These are phyloP conservation scores for Ziziphus jujuba DNA, from an alignment of 306 rosid genomes.

Conservation along the genomic window DNA sequence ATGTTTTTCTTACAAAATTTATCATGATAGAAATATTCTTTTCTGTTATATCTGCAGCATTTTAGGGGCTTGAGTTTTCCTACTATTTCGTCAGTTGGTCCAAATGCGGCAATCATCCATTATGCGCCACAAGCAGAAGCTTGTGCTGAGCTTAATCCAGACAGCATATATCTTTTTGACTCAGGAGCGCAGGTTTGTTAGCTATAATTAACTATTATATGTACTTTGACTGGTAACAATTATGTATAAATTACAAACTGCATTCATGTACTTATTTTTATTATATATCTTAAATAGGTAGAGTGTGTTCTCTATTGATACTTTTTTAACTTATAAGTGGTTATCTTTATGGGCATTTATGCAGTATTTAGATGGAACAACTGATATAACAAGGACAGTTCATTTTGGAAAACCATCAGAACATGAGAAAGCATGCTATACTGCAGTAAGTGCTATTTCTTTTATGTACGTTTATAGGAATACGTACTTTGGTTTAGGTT, in stretches of 20 bases:
- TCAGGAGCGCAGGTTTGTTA: conserved; percentile 96
- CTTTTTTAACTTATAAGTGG: conserved; percentile 1
- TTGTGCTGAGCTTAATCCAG: conserved; percentile 89
- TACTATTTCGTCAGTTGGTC: conserved; percentile 92
- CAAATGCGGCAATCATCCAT: conserved; percentile 98
- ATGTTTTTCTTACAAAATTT: neutral
- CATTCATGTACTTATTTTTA: conserved; percentile 1
- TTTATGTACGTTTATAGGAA: conserved; percentile 6
- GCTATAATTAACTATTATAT: conserved; percentile 14
- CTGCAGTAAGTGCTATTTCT: conserved; percentile 66
- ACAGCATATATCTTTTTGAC: conserved; percentile 86
- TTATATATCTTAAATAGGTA: conserved; percentile 15
- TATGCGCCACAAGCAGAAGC: conserved; percentile 73
- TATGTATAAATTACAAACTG: conserved; percentile 4
- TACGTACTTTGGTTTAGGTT: neutral
- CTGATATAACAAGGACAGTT: conserved; percentile 93
- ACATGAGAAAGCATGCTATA: conserved; percentile 86
- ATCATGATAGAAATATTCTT: conserved; percentile 5
- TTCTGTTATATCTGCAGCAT: conserved; percentile 49
- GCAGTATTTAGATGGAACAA: conserved; percentile 96
- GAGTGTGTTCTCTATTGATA: neutral
- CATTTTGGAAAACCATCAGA: conserved; percentile 93
- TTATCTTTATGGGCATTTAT: conserved; percentile 32
- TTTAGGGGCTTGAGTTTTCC: conserved; percentile 97
- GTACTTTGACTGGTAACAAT: conserved; percentile 2